Evolutionary conservation across 352 stramenopile species (phyloP).

Genomic region (Pythium guiyangense): DNA sequence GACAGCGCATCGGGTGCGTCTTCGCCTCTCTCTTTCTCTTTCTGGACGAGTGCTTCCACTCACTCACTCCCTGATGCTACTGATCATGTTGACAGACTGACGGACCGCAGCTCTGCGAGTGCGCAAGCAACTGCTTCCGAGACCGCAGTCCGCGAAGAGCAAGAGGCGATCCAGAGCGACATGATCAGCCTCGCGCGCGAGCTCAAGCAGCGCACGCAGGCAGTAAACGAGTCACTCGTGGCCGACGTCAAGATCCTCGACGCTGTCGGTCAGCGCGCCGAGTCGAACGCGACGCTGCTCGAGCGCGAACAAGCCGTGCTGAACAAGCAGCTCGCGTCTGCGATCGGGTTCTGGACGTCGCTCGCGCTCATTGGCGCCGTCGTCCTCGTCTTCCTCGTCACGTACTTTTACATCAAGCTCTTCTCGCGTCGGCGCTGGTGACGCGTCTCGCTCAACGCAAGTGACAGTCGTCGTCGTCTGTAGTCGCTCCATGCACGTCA

Average conservation of each 20-base stretch:
- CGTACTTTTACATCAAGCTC: slow-evolving; percentile 79
- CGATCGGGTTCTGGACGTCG: slow-evolving; percentile 74
- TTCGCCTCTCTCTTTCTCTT: too few species aligned
- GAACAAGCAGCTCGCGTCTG: slow-evolving; percentile 59
- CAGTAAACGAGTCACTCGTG: slow-evolving; percentile 66
- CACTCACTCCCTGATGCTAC: too few species aligned
- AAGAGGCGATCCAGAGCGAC: slow-evolving; percentile 67
- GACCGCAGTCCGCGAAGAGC: slow-evolving; percentile 44
- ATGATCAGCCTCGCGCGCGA: slow-evolving; percentile 70
- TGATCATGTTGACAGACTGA: slow-evolving; percentile 24
- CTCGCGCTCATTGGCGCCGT: slow-evolving; percentile 58
- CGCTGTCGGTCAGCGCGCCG: slow-evolving; percentile 59
- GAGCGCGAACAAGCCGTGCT: slow-evolving; percentile 59
- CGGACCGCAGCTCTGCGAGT: slow-evolving; percentile 23
- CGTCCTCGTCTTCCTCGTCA: slow-evolving; percentile 58
- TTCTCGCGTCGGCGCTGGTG: slow-evolving; percentile 52
- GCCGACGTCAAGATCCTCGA: slow-evolving; percentile 77
- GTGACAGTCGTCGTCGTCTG: too few species aligned
- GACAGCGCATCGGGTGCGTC: slow-evolving; percentile 49
- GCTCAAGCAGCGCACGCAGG: slow-evolving; percentile 70
- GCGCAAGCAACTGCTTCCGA: slow-evolving; percentile 31
- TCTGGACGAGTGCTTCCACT: not conserved
- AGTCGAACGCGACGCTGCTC: slow-evolving; percentile 57
- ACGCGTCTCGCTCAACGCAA: not conserved
- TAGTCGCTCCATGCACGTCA: too few species aligned